Conservation (phyloP, 1,284 basidiomycete species). For the Macrocystidia cucumis region DNA sequence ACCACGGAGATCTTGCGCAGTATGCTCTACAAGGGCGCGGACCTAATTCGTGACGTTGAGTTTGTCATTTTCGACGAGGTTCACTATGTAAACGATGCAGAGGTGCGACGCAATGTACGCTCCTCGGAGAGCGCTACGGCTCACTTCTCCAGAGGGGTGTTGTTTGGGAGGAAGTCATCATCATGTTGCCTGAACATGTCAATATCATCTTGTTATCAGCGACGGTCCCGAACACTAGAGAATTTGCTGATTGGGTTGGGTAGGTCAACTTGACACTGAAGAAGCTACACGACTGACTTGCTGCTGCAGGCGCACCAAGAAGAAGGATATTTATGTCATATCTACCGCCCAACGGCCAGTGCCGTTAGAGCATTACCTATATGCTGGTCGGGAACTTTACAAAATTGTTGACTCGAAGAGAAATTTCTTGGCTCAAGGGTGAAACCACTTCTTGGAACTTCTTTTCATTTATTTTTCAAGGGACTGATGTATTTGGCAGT, state of each 20-base stretch:
- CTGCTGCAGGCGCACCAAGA: conserved; percentile 82
- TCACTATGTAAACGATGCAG: conserved; percentile 98
- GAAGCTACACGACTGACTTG: conserved; percentile 8
- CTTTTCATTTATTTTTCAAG: conserved; percentile 3
- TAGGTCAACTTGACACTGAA: conserved; percentile 29
- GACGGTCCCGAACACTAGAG: conserved; percentile 96
- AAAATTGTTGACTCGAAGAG: conserved; percentile 89
- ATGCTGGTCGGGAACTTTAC: conserved; percentile 86
- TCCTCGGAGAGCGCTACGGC: neutral
- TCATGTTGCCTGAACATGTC: conserved; percentile 96
- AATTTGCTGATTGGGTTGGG: conserved; percentile 99
- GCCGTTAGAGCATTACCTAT: conserved; percentile 95
- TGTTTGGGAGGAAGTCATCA: conserved; percentile 99
- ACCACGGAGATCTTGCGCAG: conserved; percentile 98
- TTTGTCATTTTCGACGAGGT: conserved; percentile 99
- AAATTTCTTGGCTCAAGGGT: conserved; percentile 76
- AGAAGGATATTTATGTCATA: conserved; percentile 99
- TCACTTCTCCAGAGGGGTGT: conserved; percentile 73
- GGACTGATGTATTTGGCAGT: conserved; percentile 26
- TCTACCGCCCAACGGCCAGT: conserved; percentile 96
- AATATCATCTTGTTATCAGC: conserved; percentile 96
- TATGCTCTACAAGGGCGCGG: conserved; percentile 98
- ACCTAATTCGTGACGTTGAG: conserved; percentile 97
- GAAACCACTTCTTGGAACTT: conserved; percentile 12
- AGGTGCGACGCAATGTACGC: conserved; percentile 45